Base-by-base conservation (phyloP, 805 yeast species). In the Kuraishia floccosa region DNA sequence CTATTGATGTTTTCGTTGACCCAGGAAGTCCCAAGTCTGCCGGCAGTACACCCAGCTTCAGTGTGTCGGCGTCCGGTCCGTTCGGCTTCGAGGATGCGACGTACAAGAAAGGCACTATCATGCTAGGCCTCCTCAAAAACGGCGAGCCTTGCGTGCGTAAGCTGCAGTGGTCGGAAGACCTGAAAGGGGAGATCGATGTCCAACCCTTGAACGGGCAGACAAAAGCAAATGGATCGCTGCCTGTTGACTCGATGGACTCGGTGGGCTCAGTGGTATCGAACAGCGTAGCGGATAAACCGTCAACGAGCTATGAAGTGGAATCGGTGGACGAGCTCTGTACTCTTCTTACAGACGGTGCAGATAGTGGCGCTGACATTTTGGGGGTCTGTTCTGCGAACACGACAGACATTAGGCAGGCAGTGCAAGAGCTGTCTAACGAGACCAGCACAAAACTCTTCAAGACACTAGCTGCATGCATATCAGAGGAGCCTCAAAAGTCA, bases 401-500 rank as follows among this genome's bases (percentile, higher is more conserved):
- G 17, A 30, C 65, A 15, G 74, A 72, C 39, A 70, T 71, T 30
- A 60, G 68, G 48, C 54, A 64, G 10, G 68, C 82, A 1, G 64
- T 80, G 25, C 65, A 68, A 39, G 55, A 72, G 30, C 54, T 82
- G 25, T 67, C 63, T 18, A 60, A 68, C 6, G 47, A 54, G 1
- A 55, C 59, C 19, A 63, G 70, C 2, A 46, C 59, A 1, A 39
- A 43, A 4, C 42, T 80, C 3, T 63, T 73, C 43, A 72, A 60
- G 39, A 50, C 51, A 25, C 50, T 71, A 17, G 64, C 71, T 3
- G 58, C 58, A 24, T 54, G 60, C 30, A 52, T 76, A 27, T 62
- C 74, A 1, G 68, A 75, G 41, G 63, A 64, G 23, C 72, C 77
- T 4, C 61, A 66, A 35, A 59, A 78, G 30, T 60, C 74, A 5